Evolutionary conservation across 2,329 filamentous ascomycete species (phyloP), one percentile per base, ranked within the genome.

Genomic region (Akanthomyces muscarius): DNA sequence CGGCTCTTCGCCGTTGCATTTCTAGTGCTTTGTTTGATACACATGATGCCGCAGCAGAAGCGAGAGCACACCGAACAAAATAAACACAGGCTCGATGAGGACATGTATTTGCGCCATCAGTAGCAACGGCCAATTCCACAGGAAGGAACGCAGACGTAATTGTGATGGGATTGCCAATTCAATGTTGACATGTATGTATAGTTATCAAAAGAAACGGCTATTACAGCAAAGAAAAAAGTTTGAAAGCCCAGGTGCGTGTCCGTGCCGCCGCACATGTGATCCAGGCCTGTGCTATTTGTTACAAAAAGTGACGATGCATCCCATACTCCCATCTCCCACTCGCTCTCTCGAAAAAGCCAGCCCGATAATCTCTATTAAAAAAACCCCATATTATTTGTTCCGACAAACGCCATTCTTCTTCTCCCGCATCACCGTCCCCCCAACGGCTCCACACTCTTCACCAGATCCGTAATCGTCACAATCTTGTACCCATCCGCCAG

Each of bases 391-490:
- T n/a, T 30, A 8, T 30, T 10, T 11, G 18, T 18, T n/a, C 6
- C n/a, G 30, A 28, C 23, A 55, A 47, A 53, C 33, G 38, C 47
- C 48, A 42, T 6, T 30, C 33, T 28, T 5, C 14, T 23, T 50
- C 41, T 58, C 10, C 2, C 42, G 21, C 21, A 21, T 59, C 41
- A 50, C 28, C 58, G 25, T 7, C 63, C 63, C 3, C 53, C 59
- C 45, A 64, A 23, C 14, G 63, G 63, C 44, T 64, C 63, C 23
- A 62, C 63, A 4, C 68, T 65, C 68, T 77, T 77, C 52, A 94
- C 74, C 67, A 94, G 77, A 68, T 88, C 83, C 5, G 88, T 87
- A 23, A 96, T 77, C 18, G 87, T 90, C 36, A 91, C 87, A 44
- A 94, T 80, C 62, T 78, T 79, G 73, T 91, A 96, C 0, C 91